Percentiles rank a stretch among this genome's conserved stretches.
These are phyloP conservation scores for Aureobasidium lini DNA, from an alignment of 2,329 filamentous ascomycete species.

Conservation along the genomic window DNA sequence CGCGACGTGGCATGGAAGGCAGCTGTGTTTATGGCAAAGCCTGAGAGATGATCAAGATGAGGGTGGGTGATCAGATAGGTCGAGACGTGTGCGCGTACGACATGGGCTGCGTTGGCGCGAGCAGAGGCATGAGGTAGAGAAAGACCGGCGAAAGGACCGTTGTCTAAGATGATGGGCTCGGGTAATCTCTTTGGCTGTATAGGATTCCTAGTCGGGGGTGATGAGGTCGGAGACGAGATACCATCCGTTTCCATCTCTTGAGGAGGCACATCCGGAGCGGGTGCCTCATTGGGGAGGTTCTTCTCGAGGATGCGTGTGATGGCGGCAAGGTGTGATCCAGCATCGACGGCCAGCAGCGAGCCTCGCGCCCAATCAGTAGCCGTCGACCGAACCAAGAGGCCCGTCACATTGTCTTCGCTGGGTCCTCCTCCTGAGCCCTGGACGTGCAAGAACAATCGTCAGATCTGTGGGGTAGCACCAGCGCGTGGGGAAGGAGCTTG, in stretches of 20 bases:
- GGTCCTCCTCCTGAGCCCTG: conserved; percentile 88
- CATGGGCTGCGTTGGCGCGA: conserved; percentile 70
- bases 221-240: conserved; percentile 17
- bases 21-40: conserved; percentile 88
- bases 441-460: background rate
- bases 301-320: conserved; percentile 71
- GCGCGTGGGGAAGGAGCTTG: conserved; percentile 12
- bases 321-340: conserved; percentile 78
- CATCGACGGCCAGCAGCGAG: conserved; percentile 86
- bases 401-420: conserved; percentile 80
- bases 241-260: conserved; percentile 5
- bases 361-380: conserved; percentile 71
- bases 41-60: conserved; percentile 91
- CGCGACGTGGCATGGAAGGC: conserved; percentile 66
- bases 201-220: conserved; percentile 29
- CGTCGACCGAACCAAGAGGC: conserved; percentile 77
- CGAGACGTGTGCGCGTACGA: conserved; percentile 73
- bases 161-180: conserved; percentile 45
- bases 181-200: conserved; percentile 14
- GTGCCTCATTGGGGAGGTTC: conserved; percentile 38
- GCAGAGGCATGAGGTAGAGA: conserved; percentile 59
- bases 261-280: conserved; percentile 11
- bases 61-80: conserved; percentile 92
- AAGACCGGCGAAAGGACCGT: conserved; percentile 74
- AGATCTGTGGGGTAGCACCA: conserved; percentile 1